phyloP scores from a whole-genome alignment of 805 yeast genomes.

The Hyphopichia homilentoma region DNA sequence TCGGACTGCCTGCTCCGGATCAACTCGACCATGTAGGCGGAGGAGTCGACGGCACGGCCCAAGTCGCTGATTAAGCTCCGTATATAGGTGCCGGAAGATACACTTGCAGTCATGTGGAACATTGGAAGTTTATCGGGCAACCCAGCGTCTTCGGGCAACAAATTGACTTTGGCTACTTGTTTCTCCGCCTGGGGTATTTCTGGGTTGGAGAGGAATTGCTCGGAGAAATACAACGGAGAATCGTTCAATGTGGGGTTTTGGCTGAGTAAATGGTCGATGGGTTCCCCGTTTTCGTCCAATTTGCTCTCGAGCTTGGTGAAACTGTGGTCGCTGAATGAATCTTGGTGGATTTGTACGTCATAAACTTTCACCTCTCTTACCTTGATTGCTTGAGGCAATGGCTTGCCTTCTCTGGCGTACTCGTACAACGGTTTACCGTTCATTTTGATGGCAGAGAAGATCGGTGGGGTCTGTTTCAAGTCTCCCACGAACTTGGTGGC shows the following conservation, averaged over 20 bases:
- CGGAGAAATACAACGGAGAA: conserved; percentile 57
- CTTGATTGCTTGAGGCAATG: conserved; percentile 80
- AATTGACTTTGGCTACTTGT: conserved; percentile 34
- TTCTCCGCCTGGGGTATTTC: conserved; percentile 27
- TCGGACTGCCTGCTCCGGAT: conserved; percentile 73
- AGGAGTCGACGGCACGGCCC: conserved; percentile 74
- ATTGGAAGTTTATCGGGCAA: conserved; percentile 58
- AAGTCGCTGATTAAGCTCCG: conserved; percentile 86
- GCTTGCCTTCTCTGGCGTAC: conserved; percentile 84
- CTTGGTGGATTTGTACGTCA: conserved; percentile 50
- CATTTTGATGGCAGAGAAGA: conserved; percentile 90
- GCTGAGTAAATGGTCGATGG: conserved; percentile 42
- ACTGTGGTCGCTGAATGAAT: conserved; percentile 54
- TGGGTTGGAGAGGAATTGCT: conserved; percentile 46
- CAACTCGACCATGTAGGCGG: conserved; percentile 85
- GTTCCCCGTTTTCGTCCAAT: conserved; percentile 45
- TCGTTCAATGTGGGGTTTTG: conserved; percentile 57
- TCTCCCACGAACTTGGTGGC: conserved; percentile 73
- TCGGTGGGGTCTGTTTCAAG: conserved; percentile 88
- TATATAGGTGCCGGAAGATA: conserved; percentile 93
- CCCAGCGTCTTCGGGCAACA: conserved; percentile 32
- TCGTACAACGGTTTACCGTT: conserved; percentile 92
- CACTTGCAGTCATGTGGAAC: conserved; percentile 70
- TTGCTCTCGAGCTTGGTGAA: conserved; percentile 44
- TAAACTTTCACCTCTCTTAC: conserved; percentile 65